Base-by-base conservation (phyloP, 306 rosid species). In the Ammopiptanthus mongolicus region DNA sequence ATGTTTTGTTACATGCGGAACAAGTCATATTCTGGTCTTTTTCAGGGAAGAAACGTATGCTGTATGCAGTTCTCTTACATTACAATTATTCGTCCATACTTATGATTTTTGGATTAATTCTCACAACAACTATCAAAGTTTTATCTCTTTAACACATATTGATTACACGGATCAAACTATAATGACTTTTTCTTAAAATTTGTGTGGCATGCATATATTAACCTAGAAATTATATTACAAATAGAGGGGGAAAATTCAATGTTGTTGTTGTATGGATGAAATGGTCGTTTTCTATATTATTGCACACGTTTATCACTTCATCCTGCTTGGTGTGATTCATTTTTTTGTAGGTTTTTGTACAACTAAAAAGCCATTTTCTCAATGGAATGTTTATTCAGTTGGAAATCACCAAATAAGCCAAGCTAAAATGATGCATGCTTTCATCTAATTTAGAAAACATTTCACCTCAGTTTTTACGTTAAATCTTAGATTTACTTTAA, bases 1-100 rank as follows among this genome's bases (percentile, higher is more conserved):
- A 3, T 23, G 4, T 56, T 73, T 13, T 8, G 64, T 47, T 23
- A 5, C 71, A 58, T 67, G 47, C 8, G 37, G 68, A 46, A 64
- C 59, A 53, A 28, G 78, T 78, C 78, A 28, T 36, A 60, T 25
- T 50, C 48, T 33, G 23, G 56, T 25, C 41, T 47, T 74, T 14
- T 8, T 56, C 18, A 8, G 8, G 50, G 12, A 62, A 14, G 50
- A 39, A 62, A 60, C 25, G 75, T 33, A 19, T 57, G 51, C 3
- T 12, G 12, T 37, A 9, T 33, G 15, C 8, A 15, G 3, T 22
- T 21, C 33, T 21, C 33, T n/a, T 55, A 17, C 1, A n/a, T 56
- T 23, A 23, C 36, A 25, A 25, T 12, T 23, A 23, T 23, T 57
- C 13, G 63, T 23, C 18, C 18, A 23, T 25, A 57, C 18, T 25